phyloP scores from a whole-genome alignment of 1,284 basidiomycete genomes.

The Trichosporon sp. region DNA sequence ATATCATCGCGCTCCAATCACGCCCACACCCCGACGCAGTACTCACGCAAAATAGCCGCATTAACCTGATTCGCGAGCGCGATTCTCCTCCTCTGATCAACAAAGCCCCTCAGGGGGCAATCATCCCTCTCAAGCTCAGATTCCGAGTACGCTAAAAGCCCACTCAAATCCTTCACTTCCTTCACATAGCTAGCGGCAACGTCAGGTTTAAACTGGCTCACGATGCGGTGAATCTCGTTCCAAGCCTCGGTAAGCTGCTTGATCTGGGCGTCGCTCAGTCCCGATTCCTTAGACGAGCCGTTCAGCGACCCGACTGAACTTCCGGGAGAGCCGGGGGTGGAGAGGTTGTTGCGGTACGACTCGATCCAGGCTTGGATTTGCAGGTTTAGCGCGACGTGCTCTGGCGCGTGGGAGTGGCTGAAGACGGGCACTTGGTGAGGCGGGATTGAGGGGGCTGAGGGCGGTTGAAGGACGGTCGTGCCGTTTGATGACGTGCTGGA shows the following conservation, averaged over 20 bases:
- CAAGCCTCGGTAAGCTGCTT: conserved; percentile 34
- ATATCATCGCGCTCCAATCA: no score
- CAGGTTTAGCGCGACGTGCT: conserved; percentile 43
- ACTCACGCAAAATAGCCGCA: conserved; percentile 44
- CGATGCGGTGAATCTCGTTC: conserved; percentile 1
- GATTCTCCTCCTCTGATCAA: conserved; percentile 41
- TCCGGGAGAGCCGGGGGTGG: conserved; percentile 26
- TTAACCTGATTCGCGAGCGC: conserved; percentile 45
- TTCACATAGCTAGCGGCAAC: conserved; percentile 38
- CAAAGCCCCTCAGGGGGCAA: conserved; percentile 40
- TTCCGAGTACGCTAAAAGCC: conserved; percentile 45
- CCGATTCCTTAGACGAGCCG: neutral
- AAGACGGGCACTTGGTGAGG: conserved; percentile 29
- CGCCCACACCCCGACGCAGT: neutral
- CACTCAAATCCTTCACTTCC: conserved; percentile 46
- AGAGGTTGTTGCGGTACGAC: conserved; percentile 24
- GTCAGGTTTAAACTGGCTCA: conserved; percentile 31
- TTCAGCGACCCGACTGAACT: neutral
- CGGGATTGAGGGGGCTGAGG: neutral
- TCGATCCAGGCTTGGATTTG: conserved; percentile 46
- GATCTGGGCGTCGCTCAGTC: conserved; percentile 20
- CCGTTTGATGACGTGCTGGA: neutral
- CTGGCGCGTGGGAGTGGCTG: conserved; percentile 23
- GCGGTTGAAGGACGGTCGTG: neutral
- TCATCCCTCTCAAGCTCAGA: conserved; percentile 27